Conservation (phyloP, 1,139 yeast species). For the Tardiomyces depauwii region DNA sequence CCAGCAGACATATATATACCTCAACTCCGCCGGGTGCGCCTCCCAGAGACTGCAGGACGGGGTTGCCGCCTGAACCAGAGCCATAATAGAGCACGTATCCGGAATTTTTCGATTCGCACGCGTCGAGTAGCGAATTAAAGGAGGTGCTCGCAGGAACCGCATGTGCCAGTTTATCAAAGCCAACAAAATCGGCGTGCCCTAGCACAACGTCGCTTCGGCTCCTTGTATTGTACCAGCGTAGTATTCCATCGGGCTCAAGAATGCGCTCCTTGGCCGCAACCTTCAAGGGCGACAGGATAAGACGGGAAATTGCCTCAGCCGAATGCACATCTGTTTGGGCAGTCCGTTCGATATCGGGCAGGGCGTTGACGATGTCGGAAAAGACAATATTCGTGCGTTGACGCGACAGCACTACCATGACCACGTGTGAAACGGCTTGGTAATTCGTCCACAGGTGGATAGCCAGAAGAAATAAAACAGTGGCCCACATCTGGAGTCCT, state of each 20-base stretch:
- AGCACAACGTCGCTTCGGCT: not conserved
- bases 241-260: constrained; percentile 21
- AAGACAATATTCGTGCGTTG: constrained; percentile 26
- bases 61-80: not conserved
- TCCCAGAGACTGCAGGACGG: not conserved
- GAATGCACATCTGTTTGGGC: constrained; percentile 9
- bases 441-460: constrained; percentile 27
- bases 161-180: not conserved
- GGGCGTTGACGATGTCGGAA: constrained; percentile 17
- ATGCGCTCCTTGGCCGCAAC: constrained; percentile 21
- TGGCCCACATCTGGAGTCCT: constrained; percentile 22
- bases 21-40: not conserved
- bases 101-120: not conserved
- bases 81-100: not conserved
- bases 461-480: constrained; percentile 17
- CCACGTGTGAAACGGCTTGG: constrained; percentile 26
- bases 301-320: constrained; percentile 14
- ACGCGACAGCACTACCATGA: constrained; percentile 23
- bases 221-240: constrained; percentile 15
- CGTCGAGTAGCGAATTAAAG: not conserved
- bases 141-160: not conserved
- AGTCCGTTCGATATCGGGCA: constrained; percentile 16
- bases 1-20: not conserved
- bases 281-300: constrained; percentile 18
- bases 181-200: not conserved